Evolutionary conservation across 2,329 filamentous ascomycete genomes (phyloP), one percentile per base, ranked within the genome.

Genomic region (Aspergillus oerlinghausenensis): DNA sequence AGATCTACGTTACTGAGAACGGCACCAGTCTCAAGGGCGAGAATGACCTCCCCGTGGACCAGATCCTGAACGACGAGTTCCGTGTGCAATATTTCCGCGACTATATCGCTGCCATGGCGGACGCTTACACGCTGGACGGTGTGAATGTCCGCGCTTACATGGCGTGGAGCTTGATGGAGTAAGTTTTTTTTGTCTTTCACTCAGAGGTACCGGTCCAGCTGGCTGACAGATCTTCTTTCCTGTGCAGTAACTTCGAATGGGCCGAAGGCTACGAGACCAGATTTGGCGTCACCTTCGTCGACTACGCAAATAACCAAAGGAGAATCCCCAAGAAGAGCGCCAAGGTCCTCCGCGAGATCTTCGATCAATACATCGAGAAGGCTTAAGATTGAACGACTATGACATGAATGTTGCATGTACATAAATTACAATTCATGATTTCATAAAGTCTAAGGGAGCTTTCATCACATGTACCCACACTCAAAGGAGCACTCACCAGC

Each of bases 1-100:
- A 84, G 68, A 92, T 95, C 75, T 93, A 91, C 72, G 88, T 94
- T 54, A 95, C 91, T 0, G 91, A 96, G 79, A 95, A 92, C 73
- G 91, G 91, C 43, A 95, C 90, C 3, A 90, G 87, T 65, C 75
- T 95, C 70, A 90, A 91, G 75, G 88, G 86, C 50, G 91, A 96
- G 79, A 92, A 90, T 69, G 86, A 92, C 60, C 76, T 93, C 69
- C 76, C 85, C 1, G 73, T 84, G 25, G 85, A 90, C 60, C 67
- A 89, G 75, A 85, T 94, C 58, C 77, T 95, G 49, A 78, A 93
- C 57, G 91, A 96, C 71, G 87, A 91, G 63, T 93, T 95, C 80
- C 84, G 92, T 23, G 85, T 85, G 54, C 79, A 88, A 68, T 96
- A 95, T 76, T 95, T 90, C 76, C 76, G 86, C 57, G 84, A 82